Evolutionary conservation across 176 grass and related monocot genomes (phyloP).

Genomic region (Bromus sterilis): DNA sequence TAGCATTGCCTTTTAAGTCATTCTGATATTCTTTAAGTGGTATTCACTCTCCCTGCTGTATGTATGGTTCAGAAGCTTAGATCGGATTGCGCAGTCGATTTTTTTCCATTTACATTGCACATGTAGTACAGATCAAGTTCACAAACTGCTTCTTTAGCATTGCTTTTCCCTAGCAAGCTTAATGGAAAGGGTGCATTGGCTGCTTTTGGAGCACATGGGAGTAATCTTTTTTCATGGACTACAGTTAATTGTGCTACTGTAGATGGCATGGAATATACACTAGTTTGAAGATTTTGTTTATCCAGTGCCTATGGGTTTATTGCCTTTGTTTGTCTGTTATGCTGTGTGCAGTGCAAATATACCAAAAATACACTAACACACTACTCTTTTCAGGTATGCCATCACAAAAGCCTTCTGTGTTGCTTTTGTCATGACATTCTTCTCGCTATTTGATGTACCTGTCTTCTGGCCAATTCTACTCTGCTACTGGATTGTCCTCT

Average conservation of each 20-base stretch:
- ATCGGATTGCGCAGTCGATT: too few relatives aligned
- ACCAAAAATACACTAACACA: not conserved
- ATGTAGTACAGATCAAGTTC: not conserved
- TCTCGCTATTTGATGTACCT: slow-evolving; percentile 84
- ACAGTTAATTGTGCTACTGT: not conserved
- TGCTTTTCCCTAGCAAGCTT: not conserved
- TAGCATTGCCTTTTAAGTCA: not conserved
- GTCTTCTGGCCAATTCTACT: slow-evolving; percentile 92
- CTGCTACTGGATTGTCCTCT: slow-evolving; percentile 80
- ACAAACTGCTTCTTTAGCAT: not conserved
- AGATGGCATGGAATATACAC: not conserved
- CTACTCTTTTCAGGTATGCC: slow-evolving; percentile 55
- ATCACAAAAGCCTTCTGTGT: slow-evolving; percentile 75
- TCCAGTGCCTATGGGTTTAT: not conserved
- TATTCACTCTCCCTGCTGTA: not conserved
- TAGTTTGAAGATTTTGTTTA: not conserved
- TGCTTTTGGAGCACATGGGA: not conserved
- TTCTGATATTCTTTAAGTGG: not conserved
- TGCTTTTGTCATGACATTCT: slow-evolving; percentile 90
- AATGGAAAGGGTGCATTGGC: not conserved
- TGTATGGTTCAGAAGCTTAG: not conserved
- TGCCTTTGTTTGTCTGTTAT: not conserved
- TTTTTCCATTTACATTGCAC: too few relatives aligned
- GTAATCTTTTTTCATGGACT: not conserved
- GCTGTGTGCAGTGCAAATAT: not conserved